Evolutionary conservation across 169 alveolate species (phyloP), one percentile per base, ranked within the genome.

Genomic region (Eimeria falciformis): DNA sequence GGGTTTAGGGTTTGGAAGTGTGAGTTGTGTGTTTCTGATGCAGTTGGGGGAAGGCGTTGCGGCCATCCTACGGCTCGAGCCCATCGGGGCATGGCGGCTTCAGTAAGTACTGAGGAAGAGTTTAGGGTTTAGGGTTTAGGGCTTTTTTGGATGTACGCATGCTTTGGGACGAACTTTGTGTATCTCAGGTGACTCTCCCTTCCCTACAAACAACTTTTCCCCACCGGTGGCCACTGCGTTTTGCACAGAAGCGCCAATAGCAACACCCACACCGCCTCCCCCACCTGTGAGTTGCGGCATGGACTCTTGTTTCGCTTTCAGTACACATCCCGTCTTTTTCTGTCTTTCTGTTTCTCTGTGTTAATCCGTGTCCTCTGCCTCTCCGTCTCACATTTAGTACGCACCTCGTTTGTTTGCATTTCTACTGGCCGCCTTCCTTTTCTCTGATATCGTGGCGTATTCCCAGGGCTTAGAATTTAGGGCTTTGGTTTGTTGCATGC

Each of bases 1-100:
- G 5, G 17, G 18, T 47, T 69, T 27, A 17, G 47, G 5, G 25
- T 12, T 66, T 25, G 29, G 3, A 7, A 25, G 56, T 69, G 29
- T 29, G 55, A 33, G 5, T 37, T 43, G 47, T 62, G n/a, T 9
- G 29, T 2, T 11, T 29, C 53, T 58, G 62, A 5, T 29, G 79
- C 91, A 83, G 91, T 9, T 85, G 92, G 92, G 92, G 92, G 11
- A 85, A 85, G 58, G 83, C 92, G 23, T n/a, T 85, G 33, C 92
- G 71, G 14, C 89, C 89, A 1, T 50, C 89, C 2, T 55, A 53
- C n/a, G 89, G 89, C 53, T 56, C 89, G 75, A 81, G 75, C 55
- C 89, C 89, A 0, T 23, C 62, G 18, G 89, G 43, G 25, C 21
- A 75, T 66, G 45, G 89, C 25, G 89, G 89, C 6, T 81, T 81